These are phyloP conservation scores for Gelatoporia subvermispora DNA, from an alignment of 768 basidiomycete species.

Conservation along the genomic window DNA sequence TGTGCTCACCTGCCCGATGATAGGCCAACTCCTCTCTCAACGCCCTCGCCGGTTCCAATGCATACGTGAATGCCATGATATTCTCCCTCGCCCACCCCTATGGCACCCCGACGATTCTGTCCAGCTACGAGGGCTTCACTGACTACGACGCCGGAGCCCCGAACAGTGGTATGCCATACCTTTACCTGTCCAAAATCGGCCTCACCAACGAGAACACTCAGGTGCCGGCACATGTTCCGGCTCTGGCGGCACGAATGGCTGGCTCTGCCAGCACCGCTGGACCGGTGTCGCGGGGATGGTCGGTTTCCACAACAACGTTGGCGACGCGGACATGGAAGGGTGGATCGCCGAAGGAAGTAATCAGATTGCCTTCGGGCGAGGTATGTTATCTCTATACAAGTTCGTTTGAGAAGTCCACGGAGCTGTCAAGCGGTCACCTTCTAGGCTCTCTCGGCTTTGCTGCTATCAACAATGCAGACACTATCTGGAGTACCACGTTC, in stretches of 20 bases:
- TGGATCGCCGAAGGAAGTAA: conserved; percentile 55
- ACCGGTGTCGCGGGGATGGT: conserved; percentile 53
- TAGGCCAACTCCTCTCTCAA: conserved; percentile 52
- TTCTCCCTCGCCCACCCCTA: conserved; percentile 67
- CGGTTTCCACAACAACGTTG: conserved; percentile 58
- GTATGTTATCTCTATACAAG: conserved; percentile 25
- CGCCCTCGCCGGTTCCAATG: conserved; percentile 58
- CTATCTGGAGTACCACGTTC: conserved; percentile 52
- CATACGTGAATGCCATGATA: conserved; percentile 53
- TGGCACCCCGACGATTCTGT: conserved; percentile 60
- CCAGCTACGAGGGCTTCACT: conserved; percentile 46
- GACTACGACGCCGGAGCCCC: conserved; percentile 54
- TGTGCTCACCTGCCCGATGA: background rate
- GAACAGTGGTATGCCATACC: conserved; percentile 38
- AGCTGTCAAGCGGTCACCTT: background rate
- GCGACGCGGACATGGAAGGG: conserved; percentile 42
- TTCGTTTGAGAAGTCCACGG: background rate
- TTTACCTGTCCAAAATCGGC: background rate
- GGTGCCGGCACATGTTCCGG: conserved; percentile 43
- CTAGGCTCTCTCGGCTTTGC: conserved; percentile 54
- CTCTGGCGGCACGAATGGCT: conserved; percentile 50
- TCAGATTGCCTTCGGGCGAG: conserved; percentile 65
- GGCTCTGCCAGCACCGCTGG: conserved; percentile 66
- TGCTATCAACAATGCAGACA: conserved; percentile 62
- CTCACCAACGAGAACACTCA: background rate